Evolutionary conservation across 768 basidiomycete genomes (phyloP), one percentile per base, ranked within the genome.

Genomic region (Suillus alpinus): DNA sequence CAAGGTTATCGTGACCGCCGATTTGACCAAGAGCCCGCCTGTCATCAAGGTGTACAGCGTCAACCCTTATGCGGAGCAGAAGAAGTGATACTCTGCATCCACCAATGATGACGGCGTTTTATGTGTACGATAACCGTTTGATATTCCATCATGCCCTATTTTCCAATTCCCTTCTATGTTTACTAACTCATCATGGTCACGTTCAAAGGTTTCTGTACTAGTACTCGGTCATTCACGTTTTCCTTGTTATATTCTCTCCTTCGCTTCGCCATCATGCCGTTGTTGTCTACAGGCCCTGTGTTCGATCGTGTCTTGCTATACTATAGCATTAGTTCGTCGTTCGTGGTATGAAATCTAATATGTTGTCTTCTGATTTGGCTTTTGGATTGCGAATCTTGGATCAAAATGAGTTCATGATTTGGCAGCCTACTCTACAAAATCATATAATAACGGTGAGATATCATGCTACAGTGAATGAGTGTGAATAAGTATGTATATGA

Each of bases 31-130:
- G 85, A 94, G 91, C 67, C 95, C 95, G 43, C 95, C 95, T 4
- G 92, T 98, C 69, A 91, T 98, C 81, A 95, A 97, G 76, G 94
- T 98, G 60, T 95, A 95, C 81, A 94, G 93, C 68, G 91, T 94
- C 69, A 95, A 95, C 71, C 94, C 94, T 8, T 95, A 92, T 73
- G 88, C 92, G 44, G 82, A 83, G 62, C 75, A 78, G 64, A 83
- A 83, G 74, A 80, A 80, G 73, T 36, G 9, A 56, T 36, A 37
- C 40, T 56, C 29, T 53, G 63, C 62, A 20, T 14, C 18, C 37
- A 51, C 58, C 37, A 16, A 44, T 49, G 41, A 26, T 37, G 8
- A 49, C 46, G 29, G 59, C 39, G 23, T 58, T 63, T 64, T 51
- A 65, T 65, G 67, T 73, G 73, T 73, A 73, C 66, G 65, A 66